Evolutionary conservation across 345 rosid species (phyloP), one percentile per base, ranked within the genome.

Genomic region (Gossypium australe): DNA sequence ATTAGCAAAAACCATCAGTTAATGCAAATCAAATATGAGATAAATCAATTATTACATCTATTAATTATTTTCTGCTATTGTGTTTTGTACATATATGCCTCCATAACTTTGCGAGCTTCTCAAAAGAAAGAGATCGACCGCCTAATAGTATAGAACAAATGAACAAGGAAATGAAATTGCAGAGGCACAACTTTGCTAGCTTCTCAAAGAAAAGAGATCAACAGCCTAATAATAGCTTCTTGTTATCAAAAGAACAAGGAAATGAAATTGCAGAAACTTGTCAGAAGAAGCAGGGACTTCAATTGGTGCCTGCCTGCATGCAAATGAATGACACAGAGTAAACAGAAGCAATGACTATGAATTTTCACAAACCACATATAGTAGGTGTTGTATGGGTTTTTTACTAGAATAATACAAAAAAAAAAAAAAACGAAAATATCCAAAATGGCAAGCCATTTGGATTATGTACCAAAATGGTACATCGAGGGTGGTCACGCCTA

Each of bases 241-340:
- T 84, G 84, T 94, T 94, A 82, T 88, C 86, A 82, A 94, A 94
- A 16, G 98, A 97, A 82, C 79, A 85, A 73, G 97, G 97, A 78
- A 94, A 94, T 72, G 94, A 80, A 77, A 87, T 64, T 13, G 97
- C 89, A 82, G 81, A 82, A 89, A 90, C 77, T 92, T 89, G 82
- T 92, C 98, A 5, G 97, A 90, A 78, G 93, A 82, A 74, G 89
- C 97, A 78, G 94, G 86, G 72, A 88, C 78, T 59, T 75, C 67
- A 57, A 90, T 81, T 25, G 95, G 98, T 69, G 97, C 60, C 60
- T 59, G 34, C 85, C 98, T 92, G 90, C 77, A 77, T 77, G 79
- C 48, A 80, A 25, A 67, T 49, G 74, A 59, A 71, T 44, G 16
- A 43, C 29, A 18, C 47, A 57, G 68, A 69, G 65, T 62, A 44